A percentile compares a stretch with the other conserved stretches of the same genome.
Conservation (phyloP, 805 yeast genomes). For the Yarrowia sp. region DNA sequence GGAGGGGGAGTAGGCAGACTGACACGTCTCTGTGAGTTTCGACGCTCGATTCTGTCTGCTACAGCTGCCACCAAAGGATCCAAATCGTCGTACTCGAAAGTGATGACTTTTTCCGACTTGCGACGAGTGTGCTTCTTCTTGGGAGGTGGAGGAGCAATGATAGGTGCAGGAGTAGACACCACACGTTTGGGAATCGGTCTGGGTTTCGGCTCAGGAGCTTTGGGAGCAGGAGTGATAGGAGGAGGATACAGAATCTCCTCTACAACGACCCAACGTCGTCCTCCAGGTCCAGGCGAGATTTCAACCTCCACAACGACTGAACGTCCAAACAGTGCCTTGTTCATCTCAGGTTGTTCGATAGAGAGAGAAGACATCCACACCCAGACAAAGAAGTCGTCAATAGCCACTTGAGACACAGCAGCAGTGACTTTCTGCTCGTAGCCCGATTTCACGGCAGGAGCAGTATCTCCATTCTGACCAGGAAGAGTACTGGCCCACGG, state of each 20-base stretch:
- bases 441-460: constrained; percentile 17
- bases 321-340: constrained; percentile 73
- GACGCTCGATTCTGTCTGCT: constrained; percentile 25
- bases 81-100: constrained; percentile 22
- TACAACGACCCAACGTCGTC: constrained; percentile 37
- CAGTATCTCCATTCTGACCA: constrained; percentile 25
- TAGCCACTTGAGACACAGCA: constrained; percentile 58
- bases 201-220: not conserved
- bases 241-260: constrained; percentile 35
- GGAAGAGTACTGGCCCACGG: constrained; percentile 16
- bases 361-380: constrained; percentile 81
- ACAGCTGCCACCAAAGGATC: constrained; percentile 28
- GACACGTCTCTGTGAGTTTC: not conserved
- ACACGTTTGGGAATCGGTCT: not conserved
- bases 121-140: constrained; percentile 26
- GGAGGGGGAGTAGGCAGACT: not conserved
- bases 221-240: constrained; percentile 27
- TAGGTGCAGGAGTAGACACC: constrained; percentile 2
- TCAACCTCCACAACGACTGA: constrained; percentile 80
- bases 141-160: not conserved
- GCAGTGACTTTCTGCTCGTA: constrained; percentile 39
- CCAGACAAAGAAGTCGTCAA: constrained; percentile 90
- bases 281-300: constrained; percentile 58
- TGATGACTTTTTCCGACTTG: constrained; percentile 23
- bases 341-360: constrained; percentile 63